Evolutionary conservation across 1,284 basidiomycete species (phyloP).

Genomic region (Sanghuangporus sanghuang): DNA sequence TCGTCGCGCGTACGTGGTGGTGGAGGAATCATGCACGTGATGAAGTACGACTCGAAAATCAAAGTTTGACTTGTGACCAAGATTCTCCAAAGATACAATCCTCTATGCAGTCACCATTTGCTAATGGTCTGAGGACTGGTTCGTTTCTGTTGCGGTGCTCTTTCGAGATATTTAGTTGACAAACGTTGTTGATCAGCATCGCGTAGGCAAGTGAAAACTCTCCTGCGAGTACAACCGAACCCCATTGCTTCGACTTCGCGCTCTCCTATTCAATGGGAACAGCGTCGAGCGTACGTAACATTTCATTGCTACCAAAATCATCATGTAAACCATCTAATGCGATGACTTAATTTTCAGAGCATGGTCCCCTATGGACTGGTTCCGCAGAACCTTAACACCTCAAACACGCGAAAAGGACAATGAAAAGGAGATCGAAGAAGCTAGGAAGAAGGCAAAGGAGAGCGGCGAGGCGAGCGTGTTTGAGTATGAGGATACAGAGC

Average conservation of each 20-base stretch:
- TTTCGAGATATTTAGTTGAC: neutral
- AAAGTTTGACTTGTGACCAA: neutral
- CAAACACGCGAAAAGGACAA: slow-evolving; percentile 40
- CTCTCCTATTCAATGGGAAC: slow-evolving; percentile 28
- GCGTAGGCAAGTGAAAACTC: slow-evolving; percentile 6
- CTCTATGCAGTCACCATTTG: slow-evolving; percentile 10
- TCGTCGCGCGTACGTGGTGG: neutral
- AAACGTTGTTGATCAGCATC: slow-evolving; percentile 2
- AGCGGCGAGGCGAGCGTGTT: slow-evolving; percentile 54
- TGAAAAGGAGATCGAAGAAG: slow-evolving; percentile 44
- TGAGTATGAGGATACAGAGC: slow-evolving; percentile 28
- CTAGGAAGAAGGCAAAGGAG: slow-evolving; percentile 46
- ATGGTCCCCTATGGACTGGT: slow-evolving; percentile 57
- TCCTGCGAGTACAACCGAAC: slow-evolving; percentile 17
- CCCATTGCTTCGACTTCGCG: slow-evolving; percentile 27
- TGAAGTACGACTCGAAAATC: neutral
- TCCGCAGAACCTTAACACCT: slow-evolving; percentile 53
- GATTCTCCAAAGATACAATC: neutral
- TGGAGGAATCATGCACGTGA: neutral
- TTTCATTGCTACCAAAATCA: slow-evolving; percentile 23
- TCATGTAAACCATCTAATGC: neutral
- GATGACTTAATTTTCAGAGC: slow-evolving; percentile 23
- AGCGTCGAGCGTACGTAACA: slow-evolving; percentile 23
- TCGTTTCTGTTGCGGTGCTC: neutral
- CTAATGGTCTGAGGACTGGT: slow-evolving; percentile 9